A percentile compares a stretch with the other conserved stretches of the same genome.
phyloP scores from a whole-genome alignment of 1,284 basidiomycete genomes.

The Melanopsichium pennsylvanicum region DNA sequence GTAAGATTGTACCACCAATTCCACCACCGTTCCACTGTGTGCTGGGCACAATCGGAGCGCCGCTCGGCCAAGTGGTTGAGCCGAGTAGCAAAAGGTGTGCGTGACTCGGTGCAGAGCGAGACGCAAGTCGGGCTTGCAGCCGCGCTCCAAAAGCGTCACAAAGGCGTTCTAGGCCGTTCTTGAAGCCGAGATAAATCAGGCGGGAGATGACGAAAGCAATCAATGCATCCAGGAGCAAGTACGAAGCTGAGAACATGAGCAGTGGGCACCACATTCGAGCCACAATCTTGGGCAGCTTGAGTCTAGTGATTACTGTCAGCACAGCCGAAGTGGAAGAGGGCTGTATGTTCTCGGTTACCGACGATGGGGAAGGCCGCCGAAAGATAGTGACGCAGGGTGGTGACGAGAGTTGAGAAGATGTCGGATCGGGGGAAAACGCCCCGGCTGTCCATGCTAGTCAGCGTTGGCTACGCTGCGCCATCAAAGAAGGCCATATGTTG shows the following conservation, averaged over 20 bases:
- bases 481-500: too few relatives aligned
- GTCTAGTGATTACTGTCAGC: neutral
- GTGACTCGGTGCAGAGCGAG: constrained; percentile 1
- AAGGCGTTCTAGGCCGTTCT: constrained; percentile 10
- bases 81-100: constrained; percentile 16
- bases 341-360: neutral
- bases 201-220: constrained; percentile 31
- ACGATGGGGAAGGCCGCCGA: neutral
- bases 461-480: neutral
- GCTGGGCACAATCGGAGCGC: constrained; percentile 22
- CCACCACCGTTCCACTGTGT: constrained; percentile 42
- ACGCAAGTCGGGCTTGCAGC: constrained; percentile 17
- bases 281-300: neutral
- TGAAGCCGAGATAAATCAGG: constrained; percentile 30
- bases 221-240: constrained; percentile 37
- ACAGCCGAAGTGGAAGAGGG: neutral
- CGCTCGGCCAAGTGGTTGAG: constrained; percentile 23
- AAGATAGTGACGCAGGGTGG: neutral
- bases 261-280: constrained; percentile 33
- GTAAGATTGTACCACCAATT: constrained; percentile 26
- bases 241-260: constrained; percentile 30
- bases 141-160: constrained; percentile 23
- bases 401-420: neutral
- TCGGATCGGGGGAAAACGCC: too few relatives aligned
- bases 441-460: constrained; percentile 13